phyloP scores from a whole-genome alignment of 2,329 filamentous ascomycete species.

The Blastomyces gilchristii region DNA sequence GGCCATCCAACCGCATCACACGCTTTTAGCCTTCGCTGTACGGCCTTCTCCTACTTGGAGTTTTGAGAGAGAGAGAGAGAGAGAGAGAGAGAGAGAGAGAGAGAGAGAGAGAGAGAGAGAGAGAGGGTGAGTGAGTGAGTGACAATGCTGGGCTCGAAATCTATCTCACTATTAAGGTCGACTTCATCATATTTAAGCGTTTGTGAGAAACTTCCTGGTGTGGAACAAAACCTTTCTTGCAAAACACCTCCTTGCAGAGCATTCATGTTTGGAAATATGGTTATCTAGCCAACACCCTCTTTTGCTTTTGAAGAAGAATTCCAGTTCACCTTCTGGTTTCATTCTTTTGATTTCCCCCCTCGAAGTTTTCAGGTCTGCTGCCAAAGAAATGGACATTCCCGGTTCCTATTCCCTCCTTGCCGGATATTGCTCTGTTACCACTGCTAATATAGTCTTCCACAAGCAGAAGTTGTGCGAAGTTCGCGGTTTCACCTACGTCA shows the following conservation, averaged over 20 bases:
- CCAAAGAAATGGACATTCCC: neutral
- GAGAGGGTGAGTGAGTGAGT: neutral
- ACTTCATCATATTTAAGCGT: neutral
- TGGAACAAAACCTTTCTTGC: neutral
- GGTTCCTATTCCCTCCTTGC: neutral
- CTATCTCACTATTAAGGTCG: neutral
- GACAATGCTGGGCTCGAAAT: neutral
- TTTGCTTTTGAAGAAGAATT: neutral
- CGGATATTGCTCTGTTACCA: neutral
- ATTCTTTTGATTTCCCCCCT: neutral
- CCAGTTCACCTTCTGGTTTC: neutral
- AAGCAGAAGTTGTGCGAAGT: neutral
- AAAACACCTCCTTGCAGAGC: neutral
- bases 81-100: neutral
- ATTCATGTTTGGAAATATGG: neutral
- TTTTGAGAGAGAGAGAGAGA: neutral
- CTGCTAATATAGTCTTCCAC: neutral
- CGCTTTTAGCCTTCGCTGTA: neutral
- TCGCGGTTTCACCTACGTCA: neutral
- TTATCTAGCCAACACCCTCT: neutral
- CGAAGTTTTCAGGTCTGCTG: neutral
- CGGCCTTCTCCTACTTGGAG: neutral
- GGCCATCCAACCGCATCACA: neutral
- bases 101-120: neutral
- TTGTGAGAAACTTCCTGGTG: neutral